Percentiles rank a stretch among this genome's conserved stretches.
phyloP scores from a whole-genome alignment of 2,329 filamentous ascomycete species.

The Rhinocladiella similis region DNA sequence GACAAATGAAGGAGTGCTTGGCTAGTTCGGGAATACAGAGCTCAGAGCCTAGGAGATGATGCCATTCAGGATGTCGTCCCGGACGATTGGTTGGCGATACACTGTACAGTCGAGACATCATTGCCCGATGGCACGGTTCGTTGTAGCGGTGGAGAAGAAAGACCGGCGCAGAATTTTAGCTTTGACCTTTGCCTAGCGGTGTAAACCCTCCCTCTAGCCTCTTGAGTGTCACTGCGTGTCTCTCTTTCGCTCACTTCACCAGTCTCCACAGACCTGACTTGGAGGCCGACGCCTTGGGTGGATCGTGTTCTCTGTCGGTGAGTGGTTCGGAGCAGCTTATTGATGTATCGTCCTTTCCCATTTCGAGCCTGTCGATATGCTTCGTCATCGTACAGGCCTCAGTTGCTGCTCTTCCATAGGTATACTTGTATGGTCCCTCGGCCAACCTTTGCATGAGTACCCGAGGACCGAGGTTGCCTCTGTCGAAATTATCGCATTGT shows the following conservation, averaged over 20 bases:
- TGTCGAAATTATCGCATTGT: no score
- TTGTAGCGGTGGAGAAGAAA: conserved; percentile 23
- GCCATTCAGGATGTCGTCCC: conserved; percentile 26
- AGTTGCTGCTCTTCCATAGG: no score
- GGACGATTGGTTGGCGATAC: conserved; percentile 15
- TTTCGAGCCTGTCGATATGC: conserved; percentile 27
- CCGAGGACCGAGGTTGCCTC: no score
- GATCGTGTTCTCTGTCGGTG: conserved; percentile 30
- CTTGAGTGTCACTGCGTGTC: conserved; percentile 19
- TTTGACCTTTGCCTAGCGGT: conserved; percentile 12
- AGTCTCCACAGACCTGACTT: conserved; percentile 30
- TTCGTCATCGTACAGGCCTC: no score
- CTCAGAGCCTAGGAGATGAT: conserved; percentile 11
- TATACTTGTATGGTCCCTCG: no score
- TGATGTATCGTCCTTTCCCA: conserved; percentile 29
- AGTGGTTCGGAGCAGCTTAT: conserved; percentile 21
- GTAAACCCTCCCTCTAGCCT: conserved; percentile 6
- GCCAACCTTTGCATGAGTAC: no score
- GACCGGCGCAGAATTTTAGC: conserved; percentile 11
- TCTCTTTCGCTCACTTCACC: conserved; percentile 31
- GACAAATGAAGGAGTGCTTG: conserved; percentile 10
- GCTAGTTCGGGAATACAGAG: neutral
- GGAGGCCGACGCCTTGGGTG: conserved; percentile 25
- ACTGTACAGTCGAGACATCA: no score
- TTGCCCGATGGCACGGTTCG: neutral